Percentiles rank a stretch among this genome's conserved stretches.
Conservation (phyloP, 2,329 filamentous ascomycete genomes). For the Penicillium sclerotigenum region DNA sequence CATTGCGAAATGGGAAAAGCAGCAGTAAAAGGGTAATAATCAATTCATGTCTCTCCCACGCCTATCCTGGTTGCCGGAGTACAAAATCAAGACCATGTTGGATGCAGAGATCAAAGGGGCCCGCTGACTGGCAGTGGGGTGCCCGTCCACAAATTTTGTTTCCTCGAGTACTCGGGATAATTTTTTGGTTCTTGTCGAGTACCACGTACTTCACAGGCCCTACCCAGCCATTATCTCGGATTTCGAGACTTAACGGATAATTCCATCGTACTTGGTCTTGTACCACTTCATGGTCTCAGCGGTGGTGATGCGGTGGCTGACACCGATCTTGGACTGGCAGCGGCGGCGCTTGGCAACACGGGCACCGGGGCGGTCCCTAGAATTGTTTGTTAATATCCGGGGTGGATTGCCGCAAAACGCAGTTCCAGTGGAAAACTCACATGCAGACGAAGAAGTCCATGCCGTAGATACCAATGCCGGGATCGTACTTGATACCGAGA, state of each 20-base stretch:
- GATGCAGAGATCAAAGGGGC: conserved; percentile 26
- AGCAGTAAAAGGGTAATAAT: conserved; percentile 25
- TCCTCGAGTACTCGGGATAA: conserved; percentile 22
- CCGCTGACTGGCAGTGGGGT: conserved; percentile 17
- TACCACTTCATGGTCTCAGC: conserved; percentile 98
- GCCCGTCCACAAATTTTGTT: conserved; percentile 22
- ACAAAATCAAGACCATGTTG: conserved; percentile 31
- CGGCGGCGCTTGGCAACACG: conserved; percentile 94
- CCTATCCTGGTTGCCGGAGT: conserved; percentile 39
- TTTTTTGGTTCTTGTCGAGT: conserved; percentile 31
- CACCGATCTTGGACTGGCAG: conserved; percentile 79
- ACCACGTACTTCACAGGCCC: conserved; percentile 31
- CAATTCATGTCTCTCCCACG: conserved; percentile 42
- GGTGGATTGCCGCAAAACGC: too few species aligned
- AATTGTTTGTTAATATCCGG: conserved; percentile 6
- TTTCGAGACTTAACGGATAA: conserved; percentile 76
- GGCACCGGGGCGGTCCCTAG: conserved; percentile 90
- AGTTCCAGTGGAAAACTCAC: conserved; percentile 50
- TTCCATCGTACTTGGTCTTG: conserved; percentile 94
- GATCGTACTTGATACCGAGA: conserved; percentile 99
- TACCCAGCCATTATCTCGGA: conserved; percentile 5
- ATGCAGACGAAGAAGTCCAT: conserved; percentile 99
- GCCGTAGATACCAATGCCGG: conserved; percentile 96
- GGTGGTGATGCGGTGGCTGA: conserved; percentile 89
- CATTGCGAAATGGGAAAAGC: conserved; percentile 51